Evolutionary conservation across 2,329 filamentous ascomycete genomes (phyloP), one percentile per base, ranked within the genome.

Genomic region (Cordyceps cateniannulata): DNA sequence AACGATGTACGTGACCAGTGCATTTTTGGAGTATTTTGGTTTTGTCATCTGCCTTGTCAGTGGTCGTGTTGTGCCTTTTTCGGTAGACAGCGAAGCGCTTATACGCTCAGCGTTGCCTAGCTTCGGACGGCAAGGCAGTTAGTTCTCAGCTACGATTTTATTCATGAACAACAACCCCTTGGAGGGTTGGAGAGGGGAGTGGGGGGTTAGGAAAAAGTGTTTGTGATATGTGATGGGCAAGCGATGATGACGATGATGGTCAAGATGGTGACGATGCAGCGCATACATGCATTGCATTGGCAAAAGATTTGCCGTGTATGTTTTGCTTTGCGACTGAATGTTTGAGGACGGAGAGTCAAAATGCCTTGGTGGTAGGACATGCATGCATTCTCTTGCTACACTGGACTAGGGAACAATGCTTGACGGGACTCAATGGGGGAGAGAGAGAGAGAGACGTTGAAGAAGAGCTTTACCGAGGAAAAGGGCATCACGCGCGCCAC

Each of bases 241-340:
- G 45, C n/a, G 25, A 32, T 29, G 48, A 22, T 32, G 48, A 20
- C 4, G 48, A 20, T 32, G 25, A 49, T 51, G 49, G 4, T 51
- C 27, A 51, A 5, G 29, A 51, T 51, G 48, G 18, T 50, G 29
- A 18, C 20, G 49, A 42, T 50, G 58, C 50, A 54, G 50, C 50
- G 58, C 58, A 60, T 59, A 49, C 44, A 22, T 60, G 40, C 58
- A 54, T 59, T 14, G 48, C 40, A 59, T 59, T 53, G 57, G 22
- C 40, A 47, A n/a, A n/a, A n/a, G 42, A 27, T 45, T 53, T 18
- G 20, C 12, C 18, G n/a, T 38, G 25, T 18, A 18, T 51, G n/a
- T 3, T 38, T 18, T 27, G 8, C 35, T 44, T 8, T 24, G n/a
- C 25, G n/a, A 8, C 35, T n/a, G 18, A 0, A 44, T n/a, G n/a